phyloP scores from a whole-genome alignment of 495 filamentous ascomycete species.

The Chaetomium cochliodes region DNA sequence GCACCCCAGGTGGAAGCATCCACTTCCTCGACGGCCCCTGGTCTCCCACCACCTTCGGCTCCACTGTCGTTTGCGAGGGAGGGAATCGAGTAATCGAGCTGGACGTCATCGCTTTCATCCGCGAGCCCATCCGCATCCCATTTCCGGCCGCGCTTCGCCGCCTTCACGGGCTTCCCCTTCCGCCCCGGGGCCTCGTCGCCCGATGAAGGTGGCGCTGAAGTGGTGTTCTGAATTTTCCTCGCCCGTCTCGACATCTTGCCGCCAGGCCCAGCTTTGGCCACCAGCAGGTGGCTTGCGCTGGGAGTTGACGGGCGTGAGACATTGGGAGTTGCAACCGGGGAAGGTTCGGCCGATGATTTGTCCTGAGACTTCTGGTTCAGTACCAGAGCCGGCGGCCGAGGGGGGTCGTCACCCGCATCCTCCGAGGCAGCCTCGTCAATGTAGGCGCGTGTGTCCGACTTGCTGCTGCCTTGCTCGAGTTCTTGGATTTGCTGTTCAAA shows the following conservation, averaged over 20 bases:
- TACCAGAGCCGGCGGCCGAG: conserved; percentile 43
- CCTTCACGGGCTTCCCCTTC: conserved; percentile 58
- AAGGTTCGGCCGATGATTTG: conserved; percentile 53
- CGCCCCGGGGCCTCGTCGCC: conserved; percentile 69
- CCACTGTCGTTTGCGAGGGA: conserved; percentile 56
- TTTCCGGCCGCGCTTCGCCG: conserved; percentile 78
- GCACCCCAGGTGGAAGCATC: conserved; percentile 78
- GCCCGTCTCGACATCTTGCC: conserved; percentile 77
- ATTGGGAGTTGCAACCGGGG: conserved; percentile 68
- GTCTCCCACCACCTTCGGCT: conserved; percentile 44
- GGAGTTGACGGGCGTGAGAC: conserved; percentile 77
- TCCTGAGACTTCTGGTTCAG: conserved; percentile 39
- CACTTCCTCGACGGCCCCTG: conserved; percentile 64
- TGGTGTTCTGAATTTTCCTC: conserved; percentile 65
- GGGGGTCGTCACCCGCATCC: conserved; percentile 45
- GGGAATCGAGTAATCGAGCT: conserved; percentile 81
- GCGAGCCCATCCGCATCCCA: conserved; percentile 90
- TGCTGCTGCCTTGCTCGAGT: conserved; percentile 58
- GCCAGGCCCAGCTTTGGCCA: conserved; percentile 67
- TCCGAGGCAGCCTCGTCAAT: conserved; percentile 43
- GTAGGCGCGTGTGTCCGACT: conserved; percentile 37
- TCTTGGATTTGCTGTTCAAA: conserved; percentile 90
- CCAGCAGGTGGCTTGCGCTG: conserved; percentile 62
- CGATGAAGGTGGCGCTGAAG: conserved; percentile 70
- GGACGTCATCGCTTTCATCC: conserved; percentile 76